A percentile compares a stretch with the other conserved stretches of the same genome.
Evolutionary conservation across 164 flowering plant genomes (phyloP).

Genomic region (Paratinospora sagittata): DNA sequence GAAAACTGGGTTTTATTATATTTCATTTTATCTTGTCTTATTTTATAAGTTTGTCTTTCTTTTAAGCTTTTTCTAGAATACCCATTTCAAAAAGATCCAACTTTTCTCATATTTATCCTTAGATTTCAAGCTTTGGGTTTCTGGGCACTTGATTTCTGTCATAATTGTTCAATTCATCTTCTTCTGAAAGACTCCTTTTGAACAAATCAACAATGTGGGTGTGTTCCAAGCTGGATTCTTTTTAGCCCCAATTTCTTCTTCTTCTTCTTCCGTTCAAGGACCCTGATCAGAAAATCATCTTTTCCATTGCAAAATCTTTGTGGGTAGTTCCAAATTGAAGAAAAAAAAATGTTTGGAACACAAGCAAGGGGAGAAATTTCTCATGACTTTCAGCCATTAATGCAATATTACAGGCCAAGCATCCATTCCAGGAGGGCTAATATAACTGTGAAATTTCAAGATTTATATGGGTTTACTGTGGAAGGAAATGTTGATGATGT

Average conservation of each 20-base stretch:
- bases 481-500: conserved; percentile 99
- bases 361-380: conserved; percentile 44
- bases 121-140: neutral
- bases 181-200: neutral
- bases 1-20: neutral
- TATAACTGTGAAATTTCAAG: conserved; percentile 78
- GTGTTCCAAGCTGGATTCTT: conserved; percentile 13
- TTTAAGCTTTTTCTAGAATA: neutral
- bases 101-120: neutral
- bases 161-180: neutral
- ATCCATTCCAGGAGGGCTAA: conserved; percentile 72
- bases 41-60: no score
- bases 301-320: neutral
- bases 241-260: neutral
- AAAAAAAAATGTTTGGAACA: conserved; percentile 46
- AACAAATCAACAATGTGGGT: conserved; percentile 15
- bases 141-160: neutral
- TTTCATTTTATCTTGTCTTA: neutral
- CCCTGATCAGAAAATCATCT: neutral
- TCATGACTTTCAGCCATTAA: conserved; percentile 49
- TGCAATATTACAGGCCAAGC: conserved; percentile 56
- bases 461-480: conserved; percentile 86
- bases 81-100: neutral
- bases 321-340: neutral
- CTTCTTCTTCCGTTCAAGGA: neutral